Percentiles rank a stretch among this genome's conserved stretches.
Conservation (phyloP, 2,329 filamentous ascomycete genomes). For the Diplocarpon rosae region DNA sequence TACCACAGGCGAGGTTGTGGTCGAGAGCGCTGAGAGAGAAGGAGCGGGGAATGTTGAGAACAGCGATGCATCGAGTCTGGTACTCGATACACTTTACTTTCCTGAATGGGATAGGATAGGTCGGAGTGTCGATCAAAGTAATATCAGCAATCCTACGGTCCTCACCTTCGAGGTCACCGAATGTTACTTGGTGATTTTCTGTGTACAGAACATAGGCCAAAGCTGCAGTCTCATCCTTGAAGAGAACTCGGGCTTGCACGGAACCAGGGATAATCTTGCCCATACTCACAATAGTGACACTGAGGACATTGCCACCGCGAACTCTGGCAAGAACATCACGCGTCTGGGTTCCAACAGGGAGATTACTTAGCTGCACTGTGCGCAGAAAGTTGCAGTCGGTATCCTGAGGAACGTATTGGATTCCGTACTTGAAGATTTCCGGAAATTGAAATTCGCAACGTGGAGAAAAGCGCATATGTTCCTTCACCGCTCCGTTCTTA, state of each 20-base stretch:
- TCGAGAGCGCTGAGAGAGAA: constrained; percentile 9
- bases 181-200: constrained; percentile 9
- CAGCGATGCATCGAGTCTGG: constrained; percentile 17
- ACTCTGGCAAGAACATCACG: constrained; percentile 19
- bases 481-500: constrained; percentile 5
- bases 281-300: constrained; percentile 11
- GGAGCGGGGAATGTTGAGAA: constrained; percentile 10
- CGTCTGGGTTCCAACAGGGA: constrained; percentile 14
- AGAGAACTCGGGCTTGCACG: constrained; percentile 17
- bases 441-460: constrained; percentile 7
- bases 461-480: constrained; percentile 1
- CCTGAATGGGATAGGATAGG: constrained; percentile 11
- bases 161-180: constrained; percentile 1
- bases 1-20: constrained; percentile 4
- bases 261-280: constrained; percentile 4
- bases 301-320: constrained; percentile 18
- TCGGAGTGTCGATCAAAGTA: constrained; percentile 17
- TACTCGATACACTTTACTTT: background rate
- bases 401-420: constrained; percentile 13
- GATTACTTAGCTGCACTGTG: constrained; percentile 16
- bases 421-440: constrained; percentile 19
- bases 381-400: constrained; percentile 14
- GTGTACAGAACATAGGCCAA: constrained; percentile 16
- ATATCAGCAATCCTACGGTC: constrained; percentile 7
- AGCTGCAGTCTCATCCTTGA: constrained; percentile 16